These are phyloP conservation scores for Schoenoplectus tabernaemontani DNA, from an alignment of 202 grass and related monocot species.

Conservation along the genomic window DNA sequence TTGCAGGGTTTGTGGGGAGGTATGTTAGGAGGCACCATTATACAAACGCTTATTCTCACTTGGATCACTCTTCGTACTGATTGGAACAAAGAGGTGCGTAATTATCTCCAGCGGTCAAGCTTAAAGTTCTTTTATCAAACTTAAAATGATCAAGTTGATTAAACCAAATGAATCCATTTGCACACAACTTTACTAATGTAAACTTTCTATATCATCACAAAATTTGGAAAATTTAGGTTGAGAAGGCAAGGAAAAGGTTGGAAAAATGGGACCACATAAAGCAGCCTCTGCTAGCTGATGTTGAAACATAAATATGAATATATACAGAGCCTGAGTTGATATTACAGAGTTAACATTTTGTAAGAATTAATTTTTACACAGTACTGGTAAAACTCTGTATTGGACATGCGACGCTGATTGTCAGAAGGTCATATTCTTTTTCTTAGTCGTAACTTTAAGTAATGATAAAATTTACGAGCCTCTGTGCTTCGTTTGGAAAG, in stretches of 20 bases:
- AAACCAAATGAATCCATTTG: not conserved
- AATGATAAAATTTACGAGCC: not conserved
- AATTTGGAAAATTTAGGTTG: constrained; percentile 34
- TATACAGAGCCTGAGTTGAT: not conserved
- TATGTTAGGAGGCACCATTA: constrained; percentile 65
- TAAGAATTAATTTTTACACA: not conserved
- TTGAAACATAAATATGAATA: constrained; percentile 15
- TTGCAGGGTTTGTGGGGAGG: constrained; percentile 89
- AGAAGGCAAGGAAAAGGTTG: constrained; percentile 55
- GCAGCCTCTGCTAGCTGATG: constrained; percentile 42
- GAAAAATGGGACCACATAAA: constrained; percentile 62
- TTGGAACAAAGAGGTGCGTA: constrained; percentile 81
- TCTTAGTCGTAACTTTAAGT: not conserved
- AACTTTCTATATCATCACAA: not conserved
- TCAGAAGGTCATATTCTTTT: too few relatives aligned
- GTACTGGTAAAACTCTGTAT: not conserved
- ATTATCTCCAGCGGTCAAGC: not conserved
- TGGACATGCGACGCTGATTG: not conserved
- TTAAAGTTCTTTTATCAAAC: too few relatives aligned
- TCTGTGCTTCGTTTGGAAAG: not conserved
- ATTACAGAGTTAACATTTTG: not conserved
- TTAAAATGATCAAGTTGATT: not conserved
- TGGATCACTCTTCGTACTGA: constrained; percentile 79
- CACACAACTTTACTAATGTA: not conserved
- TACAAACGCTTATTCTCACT: constrained; percentile 67